Conservation (phyloP, 164 flowering plant species). For the Liquidambar formosana region DNA sequence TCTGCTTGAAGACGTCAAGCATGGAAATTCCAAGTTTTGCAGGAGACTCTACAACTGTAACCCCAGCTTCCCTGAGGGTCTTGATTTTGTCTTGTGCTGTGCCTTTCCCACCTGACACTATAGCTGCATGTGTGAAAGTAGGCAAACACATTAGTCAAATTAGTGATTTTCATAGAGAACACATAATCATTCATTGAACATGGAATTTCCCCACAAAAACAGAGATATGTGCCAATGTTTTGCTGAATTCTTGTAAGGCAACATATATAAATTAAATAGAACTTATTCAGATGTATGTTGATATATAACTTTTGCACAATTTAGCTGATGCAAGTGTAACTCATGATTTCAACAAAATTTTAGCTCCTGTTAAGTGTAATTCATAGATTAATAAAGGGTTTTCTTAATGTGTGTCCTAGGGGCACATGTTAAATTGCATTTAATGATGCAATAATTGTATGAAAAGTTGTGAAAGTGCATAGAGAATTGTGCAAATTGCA, state of each 20-base stretch:
- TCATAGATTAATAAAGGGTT: too few species aligned
- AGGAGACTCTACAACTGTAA: constrained; percentile 93
- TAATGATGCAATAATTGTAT: too few species aligned
- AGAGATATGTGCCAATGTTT: not conserved
- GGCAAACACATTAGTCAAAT: not conserved
- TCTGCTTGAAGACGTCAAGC: constrained; percentile 84
- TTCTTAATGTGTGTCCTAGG: too few species aligned
- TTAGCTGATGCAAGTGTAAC: not conserved
- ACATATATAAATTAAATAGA: not conserved
- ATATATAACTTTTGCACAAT: not conserved
- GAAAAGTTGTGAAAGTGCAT: too few species aligned
- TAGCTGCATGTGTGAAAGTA: constrained; percentile 54
- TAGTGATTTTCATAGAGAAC: not conserved
- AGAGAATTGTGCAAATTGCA: too few species aligned
- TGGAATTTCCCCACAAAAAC: not conserved
- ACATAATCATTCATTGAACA: too few species aligned
- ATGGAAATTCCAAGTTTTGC: constrained; percentile 88
- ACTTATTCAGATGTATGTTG: not conserved
- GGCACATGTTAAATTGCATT: too few species aligned
- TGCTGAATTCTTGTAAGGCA: too few species aligned
- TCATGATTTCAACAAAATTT: too few species aligned
- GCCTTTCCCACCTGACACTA: constrained; percentile 98
- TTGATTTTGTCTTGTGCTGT: constrained; percentile 98
- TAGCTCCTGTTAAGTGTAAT: too few species aligned
- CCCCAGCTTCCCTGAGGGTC: constrained; percentile 88